phyloP scores from a whole-genome alignment of 2,329 filamentous ascomycete species.

The Biscogniauxia sp. region DNA sequence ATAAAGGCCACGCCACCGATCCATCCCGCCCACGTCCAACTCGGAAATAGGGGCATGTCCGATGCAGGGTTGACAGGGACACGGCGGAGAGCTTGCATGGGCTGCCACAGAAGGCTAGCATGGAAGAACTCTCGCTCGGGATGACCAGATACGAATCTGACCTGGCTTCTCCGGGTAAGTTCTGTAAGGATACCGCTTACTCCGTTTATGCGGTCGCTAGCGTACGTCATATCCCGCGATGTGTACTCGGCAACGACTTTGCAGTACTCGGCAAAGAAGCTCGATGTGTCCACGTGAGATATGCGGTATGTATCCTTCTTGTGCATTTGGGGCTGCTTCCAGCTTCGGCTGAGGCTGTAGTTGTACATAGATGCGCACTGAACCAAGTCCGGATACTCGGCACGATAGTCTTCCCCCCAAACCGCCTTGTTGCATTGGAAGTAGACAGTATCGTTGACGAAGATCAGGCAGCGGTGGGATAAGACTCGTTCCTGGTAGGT shows the following conservation, averaged over 20 bases:
- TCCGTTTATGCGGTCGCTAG: slow-evolving; percentile 4
- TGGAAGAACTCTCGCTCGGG: not conserved
- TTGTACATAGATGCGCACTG: slow-evolving; percentile 7
- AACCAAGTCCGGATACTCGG: not conserved
- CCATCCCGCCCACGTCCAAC: slow-evolving; percentile 9
- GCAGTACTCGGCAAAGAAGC: slow-evolving; percentile 1
- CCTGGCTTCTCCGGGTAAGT: not conserved
- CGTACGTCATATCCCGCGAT: slow-evolving; percentile 3
- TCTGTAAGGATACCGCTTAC: slow-evolving; percentile 1
- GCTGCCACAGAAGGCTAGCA: slow-evolving; percentile 5
- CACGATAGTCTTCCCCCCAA: slow-evolving; percentile 10
- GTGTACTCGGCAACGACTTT: slow-evolving; percentile 9
- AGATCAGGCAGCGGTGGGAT: slow-evolving; percentile 17
- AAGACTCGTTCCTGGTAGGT: slow-evolving; percentile 24
- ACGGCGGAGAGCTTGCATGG: not conserved
- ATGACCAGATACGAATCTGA: not conserved
- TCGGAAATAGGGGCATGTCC: slow-evolving; percentile 1
- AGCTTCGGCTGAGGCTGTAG: slow-evolving; percentile 6
- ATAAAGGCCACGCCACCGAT: slow-evolving; percentile 3
- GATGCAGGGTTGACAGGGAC: not conserved
- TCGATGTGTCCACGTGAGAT: not conserved
- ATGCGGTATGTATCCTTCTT: not conserved
- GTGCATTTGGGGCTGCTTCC: slow-evolving; percentile 1
- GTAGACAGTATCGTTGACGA: slow-evolving; percentile 8
- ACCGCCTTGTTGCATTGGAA: slow-evolving; percentile 5